These are phyloP conservation scores for Lyophyllum decastes DNA, from an alignment of 768 basidiomycete genomes.

Conservation along the genomic window DNA sequence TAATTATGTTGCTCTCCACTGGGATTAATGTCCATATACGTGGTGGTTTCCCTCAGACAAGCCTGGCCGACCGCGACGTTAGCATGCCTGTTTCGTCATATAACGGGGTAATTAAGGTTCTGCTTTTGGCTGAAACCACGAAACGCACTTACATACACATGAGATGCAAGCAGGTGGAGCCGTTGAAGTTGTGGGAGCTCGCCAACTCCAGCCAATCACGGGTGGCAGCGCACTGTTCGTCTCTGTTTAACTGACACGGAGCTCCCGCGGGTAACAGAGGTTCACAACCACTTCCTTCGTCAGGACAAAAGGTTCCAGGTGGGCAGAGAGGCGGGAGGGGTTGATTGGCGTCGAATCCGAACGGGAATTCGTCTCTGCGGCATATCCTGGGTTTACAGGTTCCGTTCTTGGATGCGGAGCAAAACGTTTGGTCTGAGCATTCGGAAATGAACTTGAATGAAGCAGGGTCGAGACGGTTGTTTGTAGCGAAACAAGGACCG, in stretches of 20 bases:
- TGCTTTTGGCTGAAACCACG: background rate
- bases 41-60: constrained; percentile 55
- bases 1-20: constrained; percentile 42
- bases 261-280: constrained; percentile 40
- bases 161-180: constrained; percentile 58
- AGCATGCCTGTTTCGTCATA: constrained; percentile 45
- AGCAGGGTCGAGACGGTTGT: constrained; percentile 52
- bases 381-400: constrained; percentile 58
- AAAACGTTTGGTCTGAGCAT: constrained; percentile 62
- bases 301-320: constrained; percentile 61
- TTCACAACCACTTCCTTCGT: constrained; percentile 62
- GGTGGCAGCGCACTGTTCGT: constrained; percentile 53
- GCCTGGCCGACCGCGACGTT: constrained; percentile 52
- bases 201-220: constrained; percentile 41
- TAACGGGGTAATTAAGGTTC: background rate
- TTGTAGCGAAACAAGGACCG: constrained; percentile 39
- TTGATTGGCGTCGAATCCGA: constrained; percentile 40
- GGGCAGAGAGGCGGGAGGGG: constrained; percentile 55
- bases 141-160: constrained; percentile 52
- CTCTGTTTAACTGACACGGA: constrained; percentile 61
- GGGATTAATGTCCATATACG: constrained; percentile 48
- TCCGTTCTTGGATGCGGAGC: constrained; percentile 39
- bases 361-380: constrained; percentile 62
- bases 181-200: constrained; percentile 46
- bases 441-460: constrained; percentile 63